Conservation (phyloP, 768 basidiomycete genomes). For the Boletus barrowsii region DNA sequence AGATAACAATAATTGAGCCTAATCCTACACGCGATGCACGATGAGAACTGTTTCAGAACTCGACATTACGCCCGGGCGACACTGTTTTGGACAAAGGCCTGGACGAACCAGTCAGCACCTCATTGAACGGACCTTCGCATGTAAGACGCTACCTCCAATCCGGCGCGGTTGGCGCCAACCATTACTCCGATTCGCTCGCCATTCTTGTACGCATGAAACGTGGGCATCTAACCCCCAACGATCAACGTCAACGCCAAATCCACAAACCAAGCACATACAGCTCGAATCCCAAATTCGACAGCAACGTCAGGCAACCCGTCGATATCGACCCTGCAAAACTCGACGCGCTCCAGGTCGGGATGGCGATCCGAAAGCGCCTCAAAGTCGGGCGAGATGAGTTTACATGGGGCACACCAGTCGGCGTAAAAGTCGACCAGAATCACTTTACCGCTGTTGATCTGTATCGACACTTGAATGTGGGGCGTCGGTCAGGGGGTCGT, state of each 20-base stretch:
- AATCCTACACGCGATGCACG: not conserved
- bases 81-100: not conserved
- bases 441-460: not conserved
- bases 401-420: conserved; percentile 19
- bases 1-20: not conserved
- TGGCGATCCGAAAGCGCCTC: not conserved
- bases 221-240: conserved; percentile 14
- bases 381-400: conserved; percentile 15
- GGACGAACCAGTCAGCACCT: not conserved
- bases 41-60: no score
- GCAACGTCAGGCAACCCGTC: no score
- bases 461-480: no score
- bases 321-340: conserved; percentile 73
- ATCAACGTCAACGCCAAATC: not conserved
- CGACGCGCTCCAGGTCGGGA: conserved; percentile 20
- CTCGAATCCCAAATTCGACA: no score
- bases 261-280: no score
- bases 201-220: conserved; percentile 10
- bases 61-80: no score
- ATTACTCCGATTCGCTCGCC: not conserved
- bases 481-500: no score
- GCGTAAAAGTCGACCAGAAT: conserved; percentile 20
- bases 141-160: conserved; percentile 4
- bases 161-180: not conserved
- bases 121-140: not conserved